A percentile compares a stretch with the other conserved stretches of the same genome.
phyloP scores from a whole-genome alignment of 805 yeast genomes.

The Suhomyces emberorum region DNA sequence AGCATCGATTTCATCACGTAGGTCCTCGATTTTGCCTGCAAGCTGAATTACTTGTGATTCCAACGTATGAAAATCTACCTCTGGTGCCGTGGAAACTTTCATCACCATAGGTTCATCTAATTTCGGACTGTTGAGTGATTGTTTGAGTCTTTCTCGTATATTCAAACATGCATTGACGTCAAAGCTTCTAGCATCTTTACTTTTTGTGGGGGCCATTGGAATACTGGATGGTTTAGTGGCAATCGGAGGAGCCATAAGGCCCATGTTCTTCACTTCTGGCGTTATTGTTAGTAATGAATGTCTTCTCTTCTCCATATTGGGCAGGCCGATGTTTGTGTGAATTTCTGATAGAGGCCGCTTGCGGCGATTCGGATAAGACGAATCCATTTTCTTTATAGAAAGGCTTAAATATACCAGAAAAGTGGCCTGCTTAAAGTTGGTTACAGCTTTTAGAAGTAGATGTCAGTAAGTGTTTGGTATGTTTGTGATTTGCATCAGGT shows the following conservation, averaged over 20 bases:
- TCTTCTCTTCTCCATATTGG: neutral
- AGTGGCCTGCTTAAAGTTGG: too few species aligned
- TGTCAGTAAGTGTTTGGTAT: too few species aligned
- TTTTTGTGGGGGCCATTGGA: constrained; percentile 3
- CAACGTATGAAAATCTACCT: constrained; percentile 1
- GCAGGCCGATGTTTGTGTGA: neutral
- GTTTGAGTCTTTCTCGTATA: constrained; percentile 5
- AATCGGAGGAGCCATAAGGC: neutral
- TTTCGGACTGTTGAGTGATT: neutral
- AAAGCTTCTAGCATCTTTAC: neutral
- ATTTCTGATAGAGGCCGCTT: constrained; percentile 4
- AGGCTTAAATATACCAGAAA: too few species aligned
- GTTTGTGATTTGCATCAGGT: too few species aligned
- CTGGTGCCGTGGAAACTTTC: neutral
- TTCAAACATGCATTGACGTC: constrained; percentile 7
- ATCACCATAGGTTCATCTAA: neutral
- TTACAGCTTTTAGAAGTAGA: too few species aligned
- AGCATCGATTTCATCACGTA: constrained; percentile 11
- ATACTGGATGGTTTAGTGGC: constrained; percentile 1
- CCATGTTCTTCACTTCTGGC: neutral
- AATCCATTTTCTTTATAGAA: too few species aligned
- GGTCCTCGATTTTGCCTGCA: constrained; percentile 10
- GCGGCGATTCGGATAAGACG: too few species aligned
- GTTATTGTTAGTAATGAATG: neutral
- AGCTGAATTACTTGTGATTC: constrained; percentile 8